Evolutionary conservation across 1,284 basidiomycete genomes (phyloP).

Genomic region (Porodaedalea pini): DNA sequence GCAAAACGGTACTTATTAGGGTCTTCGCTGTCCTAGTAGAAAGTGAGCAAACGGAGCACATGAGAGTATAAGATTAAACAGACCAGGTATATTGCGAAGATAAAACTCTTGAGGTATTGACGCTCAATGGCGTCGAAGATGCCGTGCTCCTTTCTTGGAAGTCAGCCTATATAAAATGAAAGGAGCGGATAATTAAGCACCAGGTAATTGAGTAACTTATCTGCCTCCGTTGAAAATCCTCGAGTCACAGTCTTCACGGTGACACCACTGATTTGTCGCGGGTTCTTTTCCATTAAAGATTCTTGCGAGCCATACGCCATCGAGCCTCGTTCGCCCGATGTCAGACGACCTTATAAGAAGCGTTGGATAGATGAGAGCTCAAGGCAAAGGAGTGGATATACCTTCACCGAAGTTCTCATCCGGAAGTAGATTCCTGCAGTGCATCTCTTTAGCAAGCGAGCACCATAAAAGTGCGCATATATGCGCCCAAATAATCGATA

Average conservation of each 20-base stretch:
- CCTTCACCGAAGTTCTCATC: slow-evolving; percentile 78
- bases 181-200: slow-evolving; percentile 38
- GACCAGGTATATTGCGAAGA: slow-evolving; percentile 80
- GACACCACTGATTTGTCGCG: slow-evolving; percentile 27
- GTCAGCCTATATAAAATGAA: background rate
- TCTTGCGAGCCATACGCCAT: slow-evolving; percentile 27
- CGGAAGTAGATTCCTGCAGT: slow-evolving; percentile 61
- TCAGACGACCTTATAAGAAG: slow-evolving; percentile 40
- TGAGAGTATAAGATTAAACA: slow-evolving; percentile 21
- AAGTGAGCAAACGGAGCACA: background rate
- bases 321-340: slow-evolving; percentile 27
- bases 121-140: slow-evolving; percentile 77
- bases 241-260: slow-evolving; percentile 61
- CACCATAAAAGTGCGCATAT: slow-evolving; percentile 3
- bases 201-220: slow-evolving; percentile 73
- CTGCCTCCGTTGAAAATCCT: slow-evolving; percentile 75
- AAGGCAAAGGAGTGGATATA: slow-evolving; percentile 44
- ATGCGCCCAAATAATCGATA: slow-evolving; percentile 1
- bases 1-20: slow-evolving; percentile 63
- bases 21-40: slow-evolving; percentile 65
- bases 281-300: slow-evolving; percentile 17
- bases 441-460: slow-evolving; percentile 1
- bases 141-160: slow-evolving; percentile 58
- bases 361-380: slow-evolving; percentile 37
- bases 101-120: slow-evolving; percentile 72